phyloP scores from a whole-genome alignment of 1,284 basidiomycete species.

The Trametes versicolor region DNA sequence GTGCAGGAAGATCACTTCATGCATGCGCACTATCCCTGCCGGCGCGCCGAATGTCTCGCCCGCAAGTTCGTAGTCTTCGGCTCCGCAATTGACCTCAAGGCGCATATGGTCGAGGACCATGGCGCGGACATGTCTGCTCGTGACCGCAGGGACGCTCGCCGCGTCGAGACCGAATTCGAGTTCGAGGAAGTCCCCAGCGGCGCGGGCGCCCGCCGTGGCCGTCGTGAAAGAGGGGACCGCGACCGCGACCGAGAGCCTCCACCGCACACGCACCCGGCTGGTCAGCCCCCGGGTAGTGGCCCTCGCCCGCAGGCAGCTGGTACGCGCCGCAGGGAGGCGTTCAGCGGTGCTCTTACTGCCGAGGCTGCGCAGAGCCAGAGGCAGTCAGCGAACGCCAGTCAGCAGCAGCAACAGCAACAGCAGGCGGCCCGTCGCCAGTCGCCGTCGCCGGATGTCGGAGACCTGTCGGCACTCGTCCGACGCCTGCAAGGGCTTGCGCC shows the following conservation, averaged over 20 bases:
- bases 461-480: constrained; percentile 74
- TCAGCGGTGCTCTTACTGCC: constrained; percentile 70
- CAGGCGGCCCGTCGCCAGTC: constrained; percentile 44
- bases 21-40: constrained; percentile 82
- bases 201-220: constrained; percentile 50
- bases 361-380: constrained; percentile 45
- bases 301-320: constrained; percentile 45
- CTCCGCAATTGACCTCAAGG: constrained; percentile 89
- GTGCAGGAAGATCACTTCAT: constrained; percentile 76
- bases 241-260: constrained; percentile 58
- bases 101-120: constrained; percentile 91
- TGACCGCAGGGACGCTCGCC: constrained; percentile 82
- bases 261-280: constrained; percentile 42
- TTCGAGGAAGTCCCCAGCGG: constrained; percentile 66
- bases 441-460: constrained; percentile 56
- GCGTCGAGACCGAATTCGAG: constrained; percentile 84
- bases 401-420: constrained; percentile 41
- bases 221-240: constrained; percentile 50
- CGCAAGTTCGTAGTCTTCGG: constrained; percentile 97
- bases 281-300: constrained; percentile 23
- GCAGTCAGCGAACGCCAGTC: constrained; percentile 35
- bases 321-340: constrained; percentile 63
- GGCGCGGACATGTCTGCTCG: constrained; percentile 82
- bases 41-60: constrained; percentile 77
- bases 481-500: constrained; percentile 75